Evolutionary conservation across 345 rosid genomes (phyloP).

Genomic region (Linum lewisii): DNA sequence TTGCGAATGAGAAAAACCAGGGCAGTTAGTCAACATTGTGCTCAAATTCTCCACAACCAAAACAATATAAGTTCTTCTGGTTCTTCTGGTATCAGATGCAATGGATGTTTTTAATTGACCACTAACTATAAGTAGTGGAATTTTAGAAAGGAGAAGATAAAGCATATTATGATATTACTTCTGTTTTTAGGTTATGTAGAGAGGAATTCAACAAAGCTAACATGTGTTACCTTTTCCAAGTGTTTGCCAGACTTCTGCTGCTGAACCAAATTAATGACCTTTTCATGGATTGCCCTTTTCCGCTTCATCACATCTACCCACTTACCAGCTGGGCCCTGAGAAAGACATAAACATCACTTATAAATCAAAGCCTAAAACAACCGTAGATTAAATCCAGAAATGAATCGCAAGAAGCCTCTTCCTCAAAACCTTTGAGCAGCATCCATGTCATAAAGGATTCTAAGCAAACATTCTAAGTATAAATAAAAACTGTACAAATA

Average conservation of each 20-base stretch:
- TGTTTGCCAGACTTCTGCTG: constrained; percentile 43
- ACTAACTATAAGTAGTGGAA: too few relatives aligned
- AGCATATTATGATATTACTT: too few relatives aligned
- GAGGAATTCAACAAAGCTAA: too few relatives aligned
- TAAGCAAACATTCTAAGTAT: not conserved
- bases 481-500: too few relatives aligned
- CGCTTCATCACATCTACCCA: constrained; percentile 95
- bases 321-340: constrained; percentile 55
- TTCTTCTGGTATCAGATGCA: too few relatives aligned
- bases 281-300: constrained; percentile 78
- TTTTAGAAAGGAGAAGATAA: not conserved
- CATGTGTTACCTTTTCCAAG: constrained; percentile 25
- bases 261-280: constrained; percentile 56
- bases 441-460: not conserved
- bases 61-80: too few relatives aligned
- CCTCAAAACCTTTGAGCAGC: not conserved
- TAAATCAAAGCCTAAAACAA: not conserved
- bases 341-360: not conserved
- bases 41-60: not conserved
- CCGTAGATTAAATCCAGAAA: not conserved
- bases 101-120: too few relatives aligned
- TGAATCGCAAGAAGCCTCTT: not conserved
- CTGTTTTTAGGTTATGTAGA: too few relatives aligned
- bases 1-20: not conserved
- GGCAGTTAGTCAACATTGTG: not conserved